Percentiles rank a stretch among this genome's conserved stretches.
phyloP scores from a whole-genome alignment of 2,329 filamentous ascomycete species.

The Fusarium compactum region DNA sequence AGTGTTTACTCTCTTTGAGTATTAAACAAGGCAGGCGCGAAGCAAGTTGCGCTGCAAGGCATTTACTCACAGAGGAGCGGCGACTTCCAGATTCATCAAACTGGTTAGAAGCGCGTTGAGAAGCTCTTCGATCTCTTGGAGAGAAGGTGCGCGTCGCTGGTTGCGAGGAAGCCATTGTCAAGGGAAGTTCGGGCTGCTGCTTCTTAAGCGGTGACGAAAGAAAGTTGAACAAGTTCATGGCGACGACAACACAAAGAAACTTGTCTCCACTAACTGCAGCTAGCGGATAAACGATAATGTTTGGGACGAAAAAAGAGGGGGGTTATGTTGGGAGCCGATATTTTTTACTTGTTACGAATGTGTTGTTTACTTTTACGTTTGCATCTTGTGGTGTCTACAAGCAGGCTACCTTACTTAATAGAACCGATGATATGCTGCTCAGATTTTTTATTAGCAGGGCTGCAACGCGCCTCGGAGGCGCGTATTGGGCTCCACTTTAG shows the following conservation, averaged over 20 bases:
- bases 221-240: constrained; percentile 28
- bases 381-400: neutral
- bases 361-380: constrained; percentile 31
- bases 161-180: constrained; percentile 30
- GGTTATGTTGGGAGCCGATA: neutral
- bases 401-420: neutral
- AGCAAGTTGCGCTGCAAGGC: neutral
- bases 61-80: constrained; percentile 29
- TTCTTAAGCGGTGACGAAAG: constrained; percentile 46
- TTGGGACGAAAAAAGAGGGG: neutral
- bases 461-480: neutral
- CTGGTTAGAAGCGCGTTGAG: constrained; percentile 24
- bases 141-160: constrained; percentile 20
- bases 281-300: neutral
- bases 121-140: constrained; percentile 31
- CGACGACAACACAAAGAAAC: neutral
- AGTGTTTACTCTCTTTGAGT: neutral
- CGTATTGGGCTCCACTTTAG: neutral
- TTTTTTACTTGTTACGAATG: neutral
- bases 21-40: neutral
- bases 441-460: neutral
- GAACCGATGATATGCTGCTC: constrained; percentile 18
- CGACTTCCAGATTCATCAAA: constrained; percentile 21
- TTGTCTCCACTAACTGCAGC: neutral
- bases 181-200: constrained; percentile 8